phyloP scores from a whole-genome alignment of 2,329 filamentous ascomycete species.

The Xylariales sp. region DNA sequence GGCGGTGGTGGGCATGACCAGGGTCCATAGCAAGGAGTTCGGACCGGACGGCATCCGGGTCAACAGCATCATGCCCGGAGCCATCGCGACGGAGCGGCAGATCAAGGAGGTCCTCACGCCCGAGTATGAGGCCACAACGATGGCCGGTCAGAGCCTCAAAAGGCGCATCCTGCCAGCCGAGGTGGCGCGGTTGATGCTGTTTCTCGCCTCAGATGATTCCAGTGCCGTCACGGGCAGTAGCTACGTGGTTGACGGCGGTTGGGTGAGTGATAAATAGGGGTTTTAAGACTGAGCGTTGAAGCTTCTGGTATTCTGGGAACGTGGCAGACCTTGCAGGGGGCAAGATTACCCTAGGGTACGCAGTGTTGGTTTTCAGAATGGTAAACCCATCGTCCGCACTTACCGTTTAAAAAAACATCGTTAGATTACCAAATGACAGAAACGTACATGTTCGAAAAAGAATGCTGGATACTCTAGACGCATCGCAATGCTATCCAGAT shows the following conservation, averaged over 20 bases:
- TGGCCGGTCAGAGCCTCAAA: slow-evolving; percentile 37
- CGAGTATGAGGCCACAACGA: slow-evolving; percentile 30
- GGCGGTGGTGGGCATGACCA: slow-evolving; percentile 33
- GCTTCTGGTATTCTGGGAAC: not conserved
- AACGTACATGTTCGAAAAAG: no score
- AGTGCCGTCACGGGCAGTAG: slow-evolving; percentile 40
- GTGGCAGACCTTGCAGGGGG: not conserved
- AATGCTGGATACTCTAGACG: no score
- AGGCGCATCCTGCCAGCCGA: slow-evolving; percentile 35
- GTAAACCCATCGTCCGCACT: not conserved
- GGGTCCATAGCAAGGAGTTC: slow-evolving; percentile 31
- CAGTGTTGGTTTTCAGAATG: no score
- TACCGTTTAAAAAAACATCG: no score
- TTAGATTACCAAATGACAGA: no score
- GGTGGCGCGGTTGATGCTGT: slow-evolving; percentile 41
- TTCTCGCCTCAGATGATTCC: slow-evolving; percentile 40
- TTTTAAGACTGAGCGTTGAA: not conserved
- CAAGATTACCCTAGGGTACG: no score
- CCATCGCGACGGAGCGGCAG: slow-evolving; percentile 41
- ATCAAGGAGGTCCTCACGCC: slow-evolving; percentile 36
- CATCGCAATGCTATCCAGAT: no score
- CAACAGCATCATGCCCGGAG: slow-evolving; percentile 46
- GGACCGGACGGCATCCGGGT: slow-evolving; percentile 31
- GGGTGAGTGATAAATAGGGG: slow-evolving; percentile 23
- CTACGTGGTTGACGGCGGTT: slow-evolving; percentile 32